Evolutionary conservation across 2,329 filamentous ascomycete genomes (phyloP).

Genomic region (Ustulina deusta): DNA sequence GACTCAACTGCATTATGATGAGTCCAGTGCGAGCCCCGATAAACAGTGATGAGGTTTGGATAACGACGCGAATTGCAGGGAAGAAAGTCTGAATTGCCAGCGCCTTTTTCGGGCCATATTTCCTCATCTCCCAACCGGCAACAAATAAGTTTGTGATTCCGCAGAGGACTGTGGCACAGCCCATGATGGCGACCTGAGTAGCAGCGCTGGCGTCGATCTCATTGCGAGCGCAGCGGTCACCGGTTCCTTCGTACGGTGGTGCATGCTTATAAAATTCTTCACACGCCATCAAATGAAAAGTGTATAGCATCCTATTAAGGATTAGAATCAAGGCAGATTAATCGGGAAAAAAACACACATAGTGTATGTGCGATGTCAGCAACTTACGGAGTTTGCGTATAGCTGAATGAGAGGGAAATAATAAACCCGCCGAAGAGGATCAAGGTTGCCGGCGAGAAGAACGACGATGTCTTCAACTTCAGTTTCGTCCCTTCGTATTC

Average conservation of each 20-base stretch:
- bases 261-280: slow-evolving; percentile 73
- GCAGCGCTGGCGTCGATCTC: slow-evolving; percentile 73
- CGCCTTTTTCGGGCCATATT: slow-evolving; percentile 70
- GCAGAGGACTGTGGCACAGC: slow-evolving; percentile 73
- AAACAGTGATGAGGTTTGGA: slow-evolving; percentile 72
- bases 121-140: slow-evolving; percentile 74
- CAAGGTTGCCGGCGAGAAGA: slow-evolving; percentile 34
- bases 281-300: slow-evolving; percentile 78
- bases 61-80: slow-evolving; percentile 70
- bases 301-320: slow-evolving; percentile 62
- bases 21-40: slow-evolving; percentile 70
- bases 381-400: slow-evolving; percentile 45
- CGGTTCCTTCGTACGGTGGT: slow-evolving; percentile 59
- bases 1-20: slow-evolving; percentile 72
- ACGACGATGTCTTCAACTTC: slow-evolving; percentile 20
- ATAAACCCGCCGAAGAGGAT: slow-evolving; percentile 42
- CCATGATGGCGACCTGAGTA: slow-evolving; percentile 69
- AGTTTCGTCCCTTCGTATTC: slow-evolving; percentile 22
- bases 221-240: slow-evolving; percentile 68
- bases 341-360: background rate
- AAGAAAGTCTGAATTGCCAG: slow-evolving; percentile 72
- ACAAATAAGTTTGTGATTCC: slow-evolving; percentile 75
- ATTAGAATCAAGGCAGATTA: background rate
- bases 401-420: slow-evolving; percentile 44
- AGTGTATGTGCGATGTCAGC: background rate